A percentile compares a stretch with the other conserved stretches of the same genome.
Conservation (phyloP, 345 rosid species). For the Jatropha curcas region DNA sequence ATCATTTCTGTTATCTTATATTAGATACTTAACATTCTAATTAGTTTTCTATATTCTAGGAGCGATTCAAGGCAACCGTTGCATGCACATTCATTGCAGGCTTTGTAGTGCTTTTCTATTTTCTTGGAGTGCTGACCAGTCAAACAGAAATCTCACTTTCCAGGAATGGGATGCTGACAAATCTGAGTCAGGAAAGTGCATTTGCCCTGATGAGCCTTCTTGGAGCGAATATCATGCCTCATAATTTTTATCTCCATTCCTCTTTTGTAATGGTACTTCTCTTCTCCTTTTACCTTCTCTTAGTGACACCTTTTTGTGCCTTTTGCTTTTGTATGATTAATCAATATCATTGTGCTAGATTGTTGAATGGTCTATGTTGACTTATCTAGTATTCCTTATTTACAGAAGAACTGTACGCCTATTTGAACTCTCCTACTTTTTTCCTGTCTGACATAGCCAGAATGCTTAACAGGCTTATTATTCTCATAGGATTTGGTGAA, state of each 20-base stretch:
- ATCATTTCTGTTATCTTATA: background rate
- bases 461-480: background rate
- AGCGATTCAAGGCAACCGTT: slow-evolving; percentile 56
- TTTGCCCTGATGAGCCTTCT: slow-evolving; percentile 92
- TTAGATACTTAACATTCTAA: slow-evolving; percentile 14
- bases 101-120: slow-evolving; percentile 56
- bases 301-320: too few species aligned
- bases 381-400: background rate
- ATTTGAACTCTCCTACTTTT: background rate
- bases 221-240: slow-evolving; percentile 96
- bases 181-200: slow-evolving; percentile 70
- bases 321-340: background rate
- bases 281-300: slow-evolving; percentile 10
- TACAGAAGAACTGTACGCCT: background rate
- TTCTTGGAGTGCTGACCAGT: slow-evolving; percentile 66
- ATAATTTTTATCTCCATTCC: slow-evolving; percentile 95
- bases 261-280: slow-evolving; percentile 68
- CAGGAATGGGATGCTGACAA: slow-evolving; percentile 51
- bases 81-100: slow-evolving; percentile 57
- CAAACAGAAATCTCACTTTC: slow-evolving; percentile 78
- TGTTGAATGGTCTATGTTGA: background rate
- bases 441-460: background rate
- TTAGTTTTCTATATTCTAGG: slow-evolving; percentile 50
- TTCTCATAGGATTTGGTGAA: background rate
- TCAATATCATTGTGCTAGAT: background rate